Evolutionary conservation across 108 stramenopile species (phyloP).

Genomic region (Epipyxis sp.): DNA sequence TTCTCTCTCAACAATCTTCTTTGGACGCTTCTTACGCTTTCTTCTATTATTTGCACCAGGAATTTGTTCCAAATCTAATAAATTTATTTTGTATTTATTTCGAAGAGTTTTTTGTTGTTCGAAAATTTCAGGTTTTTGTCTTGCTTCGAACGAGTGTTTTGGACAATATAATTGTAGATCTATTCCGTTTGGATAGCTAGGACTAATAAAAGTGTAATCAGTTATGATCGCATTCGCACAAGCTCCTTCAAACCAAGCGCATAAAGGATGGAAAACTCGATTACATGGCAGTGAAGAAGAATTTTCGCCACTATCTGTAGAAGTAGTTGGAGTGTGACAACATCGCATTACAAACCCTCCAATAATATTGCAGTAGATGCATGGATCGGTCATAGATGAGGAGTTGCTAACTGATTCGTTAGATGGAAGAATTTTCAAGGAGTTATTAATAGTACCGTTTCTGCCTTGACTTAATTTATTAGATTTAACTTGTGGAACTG

Average conservation of each 20-base stretch:
- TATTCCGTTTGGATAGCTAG: no score
- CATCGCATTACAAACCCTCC: conserved; percentile 16
- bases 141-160: no score
- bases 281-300: not conserved
- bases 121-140: no score
- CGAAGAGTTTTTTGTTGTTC: conserved; percentile 21
- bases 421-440: no score
- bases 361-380: not conserved
- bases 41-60: conserved; percentile 7
- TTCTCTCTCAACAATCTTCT: conserved; percentile 6
- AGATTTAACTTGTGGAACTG: not conserved
- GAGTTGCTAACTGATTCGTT: not conserved
- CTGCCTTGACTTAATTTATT: no score
- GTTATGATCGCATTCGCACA: not conserved
- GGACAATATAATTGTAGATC: no score
- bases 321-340: not conserved
- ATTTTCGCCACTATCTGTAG: not conserved
- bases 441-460: no score
- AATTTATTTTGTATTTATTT: conserved; percentile 12
- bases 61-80: not conserved
- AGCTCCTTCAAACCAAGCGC: conserved; percentile 35
- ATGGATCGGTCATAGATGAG: not conserved
- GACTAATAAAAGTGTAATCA: conserved; percentile 25
- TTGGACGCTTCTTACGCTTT: not conserved
- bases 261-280: conserved; percentile 31